Conservation (phyloP, 1,139 yeast genomes). For the Yamadazyma siamensis region DNA sequence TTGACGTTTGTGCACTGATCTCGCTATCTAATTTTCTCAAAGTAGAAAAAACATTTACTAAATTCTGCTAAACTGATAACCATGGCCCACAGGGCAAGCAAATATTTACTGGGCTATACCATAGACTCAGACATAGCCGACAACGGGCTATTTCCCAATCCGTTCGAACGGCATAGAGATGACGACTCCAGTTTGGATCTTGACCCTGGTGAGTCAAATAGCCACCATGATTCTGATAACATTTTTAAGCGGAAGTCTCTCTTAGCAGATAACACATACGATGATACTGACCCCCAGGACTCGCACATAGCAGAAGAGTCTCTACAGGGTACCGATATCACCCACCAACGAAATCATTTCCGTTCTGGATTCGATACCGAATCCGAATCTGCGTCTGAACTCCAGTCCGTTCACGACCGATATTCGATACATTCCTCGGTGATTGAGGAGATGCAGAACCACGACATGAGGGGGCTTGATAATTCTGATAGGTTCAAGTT, state of each 20-base stretch:
- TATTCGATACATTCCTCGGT: slow-evolving; percentile 26
- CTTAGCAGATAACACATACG: slow-evolving; percentile 8
- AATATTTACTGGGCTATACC: slow-evolving; percentile 17
- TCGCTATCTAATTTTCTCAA: slow-evolving; percentile 1
- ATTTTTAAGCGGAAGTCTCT: slow-evolving; percentile 12
- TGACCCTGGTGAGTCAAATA: slow-evolving; percentile 1
- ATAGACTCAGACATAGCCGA: slow-evolving; percentile 14
- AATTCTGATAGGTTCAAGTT: slow-evolving; percentile 28
- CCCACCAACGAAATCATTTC: slow-evolving; percentile 10
- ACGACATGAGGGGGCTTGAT: slow-evolving; percentile 8
- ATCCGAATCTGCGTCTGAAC: slow-evolving; percentile 7
- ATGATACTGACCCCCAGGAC: slow-evolving; percentile 1
- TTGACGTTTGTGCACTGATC: no score
- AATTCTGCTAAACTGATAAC: slow-evolving; percentile 1
- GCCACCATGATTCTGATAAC: slow-evolving; percentile 4
- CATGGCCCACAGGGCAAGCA: slow-evolving; percentile 15
- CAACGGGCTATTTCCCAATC: slow-evolving; percentile 15
- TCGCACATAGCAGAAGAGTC: slow-evolving; percentile 8
- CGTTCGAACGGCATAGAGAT: slow-evolving; percentile 8
- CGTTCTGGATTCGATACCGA: slow-evolving; percentile 16
- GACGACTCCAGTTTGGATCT: slow-evolving; percentile 10
- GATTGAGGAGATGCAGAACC: slow-evolving; percentile 20
- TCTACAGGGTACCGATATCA: slow-evolving; percentile 8
- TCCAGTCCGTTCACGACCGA: slow-evolving; percentile 7
- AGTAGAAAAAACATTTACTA: background rate